Base-by-base conservation (phyloP, 2,329 filamentous ascomycete species). In the Diaporthe ilicicola region DNA sequence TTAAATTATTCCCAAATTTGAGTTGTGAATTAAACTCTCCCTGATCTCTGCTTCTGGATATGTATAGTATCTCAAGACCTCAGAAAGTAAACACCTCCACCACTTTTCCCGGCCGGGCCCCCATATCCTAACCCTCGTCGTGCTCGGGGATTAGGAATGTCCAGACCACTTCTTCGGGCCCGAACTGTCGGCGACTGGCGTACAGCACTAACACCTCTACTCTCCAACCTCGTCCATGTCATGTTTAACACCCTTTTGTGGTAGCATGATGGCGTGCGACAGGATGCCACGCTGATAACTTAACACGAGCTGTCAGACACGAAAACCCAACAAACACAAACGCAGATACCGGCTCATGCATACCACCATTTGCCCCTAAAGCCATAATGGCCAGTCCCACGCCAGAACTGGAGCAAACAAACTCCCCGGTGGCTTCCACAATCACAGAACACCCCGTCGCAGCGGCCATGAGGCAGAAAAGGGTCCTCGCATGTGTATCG, bases 401-500 rank as follows among this genome's bases (percentile, higher is more conserved):
- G 2, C 39, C 15, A 29, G 39, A 10, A 2, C 55, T 7, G 39
- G 6, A 59, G 22, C 13, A 59, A 27, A 44, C 55, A 4, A 13
- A 19, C 1, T 8, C 37, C 22, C 13, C 2, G n/a, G 46, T 5
- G n/a, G 2, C 4, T 50, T 50, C 46, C 9, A 27, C 34, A 13
- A 7, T 22, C 15, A 59, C 55, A 19, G 6, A 44, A 32, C 12
- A 61, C 67, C 1, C 74, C 72, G 24, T 74, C 72, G 12, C 22
- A 44, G 5, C 22, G 15, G 13, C 55, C 37, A 13, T 2, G 4
- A 69, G 39, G 32, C 51, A 55, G 55, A 32, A 48, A 32, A 64
- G 64, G 12, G 76, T 83, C 4, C 76, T 83, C 4, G 81, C 84
- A 1, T 93, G 91, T 74, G 79, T 89, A 1, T 82, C 86, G 1